Evolutionary conservation across 2,329 filamentous ascomycete species (phyloP).

Genomic region (Cercospora sp.): DNA sequence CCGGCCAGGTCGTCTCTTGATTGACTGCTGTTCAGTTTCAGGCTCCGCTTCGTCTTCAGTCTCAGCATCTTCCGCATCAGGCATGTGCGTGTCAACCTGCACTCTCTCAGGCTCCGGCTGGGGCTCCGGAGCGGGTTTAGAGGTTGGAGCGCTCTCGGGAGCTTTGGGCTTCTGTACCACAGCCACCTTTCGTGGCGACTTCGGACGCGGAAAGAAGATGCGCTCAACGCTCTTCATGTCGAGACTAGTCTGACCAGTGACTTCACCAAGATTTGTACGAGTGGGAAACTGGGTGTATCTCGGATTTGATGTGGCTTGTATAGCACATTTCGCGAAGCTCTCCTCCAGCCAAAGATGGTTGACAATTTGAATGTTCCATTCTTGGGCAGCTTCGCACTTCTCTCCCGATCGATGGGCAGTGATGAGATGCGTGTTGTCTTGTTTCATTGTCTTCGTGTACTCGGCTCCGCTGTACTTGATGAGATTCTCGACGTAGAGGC

Average conservation of each 20-base stretch:
- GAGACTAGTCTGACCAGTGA: conserved; percentile 85
- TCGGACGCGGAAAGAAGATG: conserved; percentile 56
- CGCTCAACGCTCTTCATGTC: conserved; percentile 72
- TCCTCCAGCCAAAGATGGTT: conserved; percentile 99
- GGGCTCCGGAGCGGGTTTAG: conserved; percentile 18
- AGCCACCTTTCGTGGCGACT: conserved; percentile 30
- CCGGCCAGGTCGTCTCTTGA: conserved; percentile 34
- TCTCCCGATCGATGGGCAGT: conserved; percentile 87
- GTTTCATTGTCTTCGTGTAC: conserved; percentile 92
- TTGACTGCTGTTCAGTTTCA: conserved; percentile 23
- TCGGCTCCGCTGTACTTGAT: conserved; percentile 79
- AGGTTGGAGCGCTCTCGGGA: conserved; percentile 27
- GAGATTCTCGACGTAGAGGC: conserved; percentile 89
- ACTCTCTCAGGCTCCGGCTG: conserved; percentile 26
- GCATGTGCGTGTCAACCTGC: conserved; percentile 23
- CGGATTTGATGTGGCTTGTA: conserved; percentile 68
- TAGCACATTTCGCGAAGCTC: conserved; percentile 85
- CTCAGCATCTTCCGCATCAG: conserved; percentile 13
- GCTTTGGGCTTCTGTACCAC: conserved; percentile 26
- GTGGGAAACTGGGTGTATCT: conserved; percentile 85
- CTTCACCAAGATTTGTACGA: conserved; percentile 86
- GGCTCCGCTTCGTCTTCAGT: conserved; percentile 9
- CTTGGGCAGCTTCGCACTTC: conserved; percentile 86
- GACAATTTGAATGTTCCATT: conserved; percentile 87
- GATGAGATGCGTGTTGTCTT: conserved; percentile 92